Conservation (phyloP, 768 basidiomycete genomes). For the Hygrophorus pudorinus region DNA sequence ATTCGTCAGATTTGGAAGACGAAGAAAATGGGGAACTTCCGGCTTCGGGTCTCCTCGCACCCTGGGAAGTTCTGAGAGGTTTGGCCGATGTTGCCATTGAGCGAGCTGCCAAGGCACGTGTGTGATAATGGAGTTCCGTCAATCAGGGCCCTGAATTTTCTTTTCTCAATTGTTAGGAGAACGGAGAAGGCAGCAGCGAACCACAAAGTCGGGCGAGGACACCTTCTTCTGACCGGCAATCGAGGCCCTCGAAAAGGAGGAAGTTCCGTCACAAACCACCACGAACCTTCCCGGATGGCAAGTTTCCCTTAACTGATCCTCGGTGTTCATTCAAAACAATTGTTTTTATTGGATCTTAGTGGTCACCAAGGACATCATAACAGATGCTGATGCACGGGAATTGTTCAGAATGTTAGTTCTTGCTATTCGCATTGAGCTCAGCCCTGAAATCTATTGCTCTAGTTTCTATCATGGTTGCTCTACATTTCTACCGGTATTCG, state of each 20-base stretch:
- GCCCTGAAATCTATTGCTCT: constrained; percentile 10
- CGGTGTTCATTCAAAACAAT: background rate
- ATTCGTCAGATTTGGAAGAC: constrained; percentile 80
- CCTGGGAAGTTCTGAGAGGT: constrained; percentile 77
- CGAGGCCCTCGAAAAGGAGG: constrained; percentile 59
- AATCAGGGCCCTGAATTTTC: constrained; percentile 7
- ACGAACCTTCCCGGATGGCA: constrained; percentile 74
- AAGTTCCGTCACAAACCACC: constrained; percentile 58
- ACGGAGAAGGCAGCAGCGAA: constrained; percentile 59
- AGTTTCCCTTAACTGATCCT: constrained; percentile 9
- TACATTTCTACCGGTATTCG: constrained; percentile 83
- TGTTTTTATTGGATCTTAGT: constrained; percentile 31
- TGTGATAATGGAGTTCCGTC: constrained; percentile 2
- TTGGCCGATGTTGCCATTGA: constrained; percentile 76
- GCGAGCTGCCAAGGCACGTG: constrained; percentile 61
- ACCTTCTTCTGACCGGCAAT: constrained; percentile 60
- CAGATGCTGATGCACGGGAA: constrained; percentile 77
- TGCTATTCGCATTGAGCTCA: constrained; percentile 7
- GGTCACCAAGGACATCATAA: constrained; percentile 74
- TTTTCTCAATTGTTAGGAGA: constrained; percentile 41
- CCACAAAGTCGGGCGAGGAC: constrained; percentile 68
- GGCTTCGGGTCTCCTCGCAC: constrained; percentile 72
- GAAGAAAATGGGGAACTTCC: constrained; percentile 76
- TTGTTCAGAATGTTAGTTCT: constrained; percentile 69
- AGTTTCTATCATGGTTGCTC: constrained; percentile 94